A percentile compares a stretch with the other conserved stretches of the same genome.
Conservation (phyloP, 495 filamentous ascomycete genomes). For the Podospora pseudocomata region DNA sequence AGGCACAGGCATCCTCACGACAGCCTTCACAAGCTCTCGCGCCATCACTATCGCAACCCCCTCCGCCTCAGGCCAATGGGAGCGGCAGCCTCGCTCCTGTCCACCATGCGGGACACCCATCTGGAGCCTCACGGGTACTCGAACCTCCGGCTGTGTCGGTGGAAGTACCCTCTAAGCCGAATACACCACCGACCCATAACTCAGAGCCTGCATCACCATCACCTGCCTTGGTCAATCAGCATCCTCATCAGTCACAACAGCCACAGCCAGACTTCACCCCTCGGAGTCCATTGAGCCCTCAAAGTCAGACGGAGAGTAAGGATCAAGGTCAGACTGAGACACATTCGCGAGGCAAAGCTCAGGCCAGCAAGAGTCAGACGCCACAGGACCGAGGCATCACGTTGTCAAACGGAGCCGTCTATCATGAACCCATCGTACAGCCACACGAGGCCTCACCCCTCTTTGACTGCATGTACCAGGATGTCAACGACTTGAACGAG, state of each 20-base stretch:
- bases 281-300: background rate
- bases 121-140: background rate
- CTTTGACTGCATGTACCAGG: conserved; percentile 31
- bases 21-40: background rate
- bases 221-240: background rate
- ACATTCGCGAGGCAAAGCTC: background rate
- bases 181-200: background rate
- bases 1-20: background rate
- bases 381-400: conserved; percentile 5
- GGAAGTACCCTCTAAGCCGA: background rate
- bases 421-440: conserved; percentile 9
- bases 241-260: background rate
- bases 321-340: background rate
- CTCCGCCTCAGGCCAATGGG: background rate
- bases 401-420: conserved; percentile 15
- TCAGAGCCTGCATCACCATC: background rate
- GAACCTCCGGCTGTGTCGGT: background rate
- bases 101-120: background rate
- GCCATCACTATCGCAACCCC: background rate
- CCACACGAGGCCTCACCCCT: conserved; percentile 22
- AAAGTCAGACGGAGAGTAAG: background rate
- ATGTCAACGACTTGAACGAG: conserved; percentile 32
- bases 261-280: background rate
- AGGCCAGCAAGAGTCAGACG: background rate
- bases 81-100: background rate